Percentiles rank a stretch among this genome's conserved stretches.
phyloP scores from a whole-genome alignment of 225 moss, liverwort and hornwort genomes.

The Pleurozium schreberi region DNA sequence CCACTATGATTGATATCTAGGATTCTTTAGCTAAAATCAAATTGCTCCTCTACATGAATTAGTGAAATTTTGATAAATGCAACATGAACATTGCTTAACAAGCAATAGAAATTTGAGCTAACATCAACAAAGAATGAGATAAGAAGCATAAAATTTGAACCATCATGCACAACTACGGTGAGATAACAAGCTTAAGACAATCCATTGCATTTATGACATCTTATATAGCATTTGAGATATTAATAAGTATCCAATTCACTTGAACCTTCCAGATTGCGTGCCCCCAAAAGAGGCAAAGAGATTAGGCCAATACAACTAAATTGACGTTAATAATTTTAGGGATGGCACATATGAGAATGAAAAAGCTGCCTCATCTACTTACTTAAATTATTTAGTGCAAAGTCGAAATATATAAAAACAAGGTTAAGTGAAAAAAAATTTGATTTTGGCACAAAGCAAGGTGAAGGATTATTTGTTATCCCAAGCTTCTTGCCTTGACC shows the following conservation, averaged over 20 bases:
- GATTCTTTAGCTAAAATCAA: not conserved
- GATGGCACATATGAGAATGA: not conserved
- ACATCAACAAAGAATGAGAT: not conserved
- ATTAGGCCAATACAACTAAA: not conserved
- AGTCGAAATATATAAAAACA: not conserved
- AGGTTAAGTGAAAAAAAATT: not conserved
- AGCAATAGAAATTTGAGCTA: not conserved
- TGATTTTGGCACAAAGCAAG: not conserved
- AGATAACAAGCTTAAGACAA: not conserved
- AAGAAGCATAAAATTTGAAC: not conserved
- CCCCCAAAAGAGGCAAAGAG: not conserved
- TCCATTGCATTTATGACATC: not conserved
- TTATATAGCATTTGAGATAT: not conserved
- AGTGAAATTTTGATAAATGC: not conserved
- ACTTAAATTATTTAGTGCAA: not conserved
- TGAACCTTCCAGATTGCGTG: not conserved
- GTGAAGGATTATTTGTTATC: not conserved
- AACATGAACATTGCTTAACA: not conserved
- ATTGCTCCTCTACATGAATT: not conserved
- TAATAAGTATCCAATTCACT: not conserved
- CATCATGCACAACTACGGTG: not conserved
- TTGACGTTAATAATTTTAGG: too few species aligned
- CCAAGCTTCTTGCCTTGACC: not conserved
- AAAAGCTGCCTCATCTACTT: not conserved
- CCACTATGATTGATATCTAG: not conserved